A percentile compares a stretch with the other conserved stretches of the same genome.
Evolutionary conservation across 2,329 filamentous ascomycete genomes (phyloP).

Genomic region (Cladosporium phlei): DNA sequence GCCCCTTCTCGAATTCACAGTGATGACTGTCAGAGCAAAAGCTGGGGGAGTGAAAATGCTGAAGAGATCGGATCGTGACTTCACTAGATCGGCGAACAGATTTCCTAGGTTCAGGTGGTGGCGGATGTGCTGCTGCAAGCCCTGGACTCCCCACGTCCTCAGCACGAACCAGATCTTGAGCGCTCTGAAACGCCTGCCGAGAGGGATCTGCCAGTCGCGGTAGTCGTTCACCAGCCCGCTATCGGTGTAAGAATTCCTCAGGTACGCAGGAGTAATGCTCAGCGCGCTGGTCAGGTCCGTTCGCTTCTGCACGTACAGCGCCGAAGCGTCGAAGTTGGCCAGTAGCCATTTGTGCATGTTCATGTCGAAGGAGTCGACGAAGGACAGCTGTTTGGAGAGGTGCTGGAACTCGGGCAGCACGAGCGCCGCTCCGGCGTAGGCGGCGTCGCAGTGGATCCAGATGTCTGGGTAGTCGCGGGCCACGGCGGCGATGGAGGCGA

Average conservation of each 20-base stretch:
- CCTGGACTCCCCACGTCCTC: constrained; percentile 71
- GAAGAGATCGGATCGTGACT: constrained; percentile 63
- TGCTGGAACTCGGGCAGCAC: constrained; percentile 75
- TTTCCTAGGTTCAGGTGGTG: constrained; percentile 66
- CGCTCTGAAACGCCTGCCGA: constrained; percentile 80
- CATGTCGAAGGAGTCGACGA: constrained; percentile 84
- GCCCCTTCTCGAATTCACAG: constrained; percentile 47
- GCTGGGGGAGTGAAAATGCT: constrained; percentile 66
- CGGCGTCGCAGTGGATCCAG: constrained; percentile 92
- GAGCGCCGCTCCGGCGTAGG: constrained; percentile 83
- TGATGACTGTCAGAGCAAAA: constrained; percentile 76
- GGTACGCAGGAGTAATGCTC: constrained; percentile 73
- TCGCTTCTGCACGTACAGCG: constrained; percentile 72
- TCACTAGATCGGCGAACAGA: constrained; percentile 60
- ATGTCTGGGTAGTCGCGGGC: constrained; percentile 54
- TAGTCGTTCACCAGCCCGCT: constrained; percentile 87
- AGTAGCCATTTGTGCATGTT: constrained; percentile 98
- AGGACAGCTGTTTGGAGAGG: constrained; percentile 55
- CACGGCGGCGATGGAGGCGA: constrained; percentile 61
- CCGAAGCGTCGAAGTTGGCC: constrained; percentile 83
- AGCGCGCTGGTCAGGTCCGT: constrained; percentile 74
- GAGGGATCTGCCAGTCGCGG: constrained; percentile 93
- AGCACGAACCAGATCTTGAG: constrained; percentile 96
- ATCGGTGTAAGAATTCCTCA: constrained; percentile 76
- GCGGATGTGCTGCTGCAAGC: constrained; percentile 68